Evolutionary conservation across 345 rosid species (phyloP).

Genomic region (Brassica cretica): DNA sequence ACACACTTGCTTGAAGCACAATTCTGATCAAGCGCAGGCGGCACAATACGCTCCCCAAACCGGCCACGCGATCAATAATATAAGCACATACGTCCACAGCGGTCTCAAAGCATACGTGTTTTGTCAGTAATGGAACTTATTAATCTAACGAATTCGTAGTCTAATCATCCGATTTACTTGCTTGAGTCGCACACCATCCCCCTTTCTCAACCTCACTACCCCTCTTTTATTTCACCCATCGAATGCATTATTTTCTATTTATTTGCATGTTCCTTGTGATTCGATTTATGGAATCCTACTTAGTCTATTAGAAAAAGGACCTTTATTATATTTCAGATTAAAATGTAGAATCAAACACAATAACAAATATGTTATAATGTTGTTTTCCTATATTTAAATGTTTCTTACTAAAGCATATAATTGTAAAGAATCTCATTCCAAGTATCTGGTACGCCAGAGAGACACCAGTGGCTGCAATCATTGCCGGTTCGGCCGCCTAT

Average conservation of each 20-base stretch:
- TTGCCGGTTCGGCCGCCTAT: conserved; percentile 44
- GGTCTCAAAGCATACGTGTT: too few relatives aligned
- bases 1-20: too few relatives aligned
- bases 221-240: neutral
- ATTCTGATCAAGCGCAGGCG: too few relatives aligned
- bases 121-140: neutral
- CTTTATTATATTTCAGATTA: conserved; percentile 9
- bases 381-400: neutral
- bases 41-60: too few relatives aligned
- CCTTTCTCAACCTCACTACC: conserved; percentile 11
- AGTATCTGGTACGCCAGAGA: conserved; percentile 87
- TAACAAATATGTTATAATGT: conserved; percentile 18
- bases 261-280: neutral
- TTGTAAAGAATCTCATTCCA: conserved; percentile 85
- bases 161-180: neutral
- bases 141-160: neutral
- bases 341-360: conserved; percentile 16
- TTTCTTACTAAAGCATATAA: conserved; percentile 34
- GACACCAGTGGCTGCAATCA: conserved; percentile 97
- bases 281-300: neutral
- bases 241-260: neutral
- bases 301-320: neutral
- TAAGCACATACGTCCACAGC: too few relatives aligned
- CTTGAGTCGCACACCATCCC: conserved; percentile 17
- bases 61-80: too few relatives aligned